Percentiles rank a stretch among this genome's conserved stretches.
These are phyloP conservation scores for Dipteronia dyeriana DNA, from an alignment of 345 rosid genomes.

Conservation along the genomic window DNA sequence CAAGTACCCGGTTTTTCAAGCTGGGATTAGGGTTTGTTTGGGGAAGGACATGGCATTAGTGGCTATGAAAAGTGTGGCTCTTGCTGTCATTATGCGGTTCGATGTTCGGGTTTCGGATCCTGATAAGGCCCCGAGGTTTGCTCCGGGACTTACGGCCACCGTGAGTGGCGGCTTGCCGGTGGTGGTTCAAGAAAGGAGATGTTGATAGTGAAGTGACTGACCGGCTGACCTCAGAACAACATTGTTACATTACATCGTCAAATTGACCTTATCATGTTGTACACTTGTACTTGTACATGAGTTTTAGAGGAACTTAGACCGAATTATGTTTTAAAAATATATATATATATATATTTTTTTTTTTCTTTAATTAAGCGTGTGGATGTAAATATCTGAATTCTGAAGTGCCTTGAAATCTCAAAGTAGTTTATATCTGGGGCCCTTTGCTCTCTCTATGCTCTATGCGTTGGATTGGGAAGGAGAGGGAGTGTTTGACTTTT, in stretches of 20 bases:
- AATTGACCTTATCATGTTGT: too few species aligned
- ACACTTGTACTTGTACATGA: too few species aligned
- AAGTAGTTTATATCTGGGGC: too few species aligned
- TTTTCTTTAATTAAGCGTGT: too few species aligned
- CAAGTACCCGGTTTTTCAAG: conserved; percentile 73
- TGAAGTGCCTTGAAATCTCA: too few species aligned
- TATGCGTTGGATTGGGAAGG: too few species aligned
- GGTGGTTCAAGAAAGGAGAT: conserved; percentile 37
- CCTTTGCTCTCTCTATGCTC: too few species aligned
- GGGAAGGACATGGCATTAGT: conserved; percentile 67
- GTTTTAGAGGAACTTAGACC: too few species aligned
- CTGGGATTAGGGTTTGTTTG: conserved; percentile 61
- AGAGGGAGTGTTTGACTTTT: too few species aligned
- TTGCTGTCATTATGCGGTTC: conserved; percentile 43
- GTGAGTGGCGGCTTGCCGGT: conserved; percentile 78
- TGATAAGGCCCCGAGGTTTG: conserved; percentile 37
- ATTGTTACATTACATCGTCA: neutral
- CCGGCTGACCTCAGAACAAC: neutral
- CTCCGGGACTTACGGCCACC: conserved; percentile 80
- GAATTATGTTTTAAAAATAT: too few species aligned
- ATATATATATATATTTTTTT: too few species aligned
- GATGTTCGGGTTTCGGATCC: conserved; percentile 37
- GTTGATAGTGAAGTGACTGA: neutral
- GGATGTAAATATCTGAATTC: too few species aligned
- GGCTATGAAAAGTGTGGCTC: conserved; percentile 56